A percentile compares a stretch with the other conserved stretches of the same genome.
Evolutionary conservation across 1,284 basidiomycete species (phyloP).

Genomic region (Heliocybe sulcata): DNA sequence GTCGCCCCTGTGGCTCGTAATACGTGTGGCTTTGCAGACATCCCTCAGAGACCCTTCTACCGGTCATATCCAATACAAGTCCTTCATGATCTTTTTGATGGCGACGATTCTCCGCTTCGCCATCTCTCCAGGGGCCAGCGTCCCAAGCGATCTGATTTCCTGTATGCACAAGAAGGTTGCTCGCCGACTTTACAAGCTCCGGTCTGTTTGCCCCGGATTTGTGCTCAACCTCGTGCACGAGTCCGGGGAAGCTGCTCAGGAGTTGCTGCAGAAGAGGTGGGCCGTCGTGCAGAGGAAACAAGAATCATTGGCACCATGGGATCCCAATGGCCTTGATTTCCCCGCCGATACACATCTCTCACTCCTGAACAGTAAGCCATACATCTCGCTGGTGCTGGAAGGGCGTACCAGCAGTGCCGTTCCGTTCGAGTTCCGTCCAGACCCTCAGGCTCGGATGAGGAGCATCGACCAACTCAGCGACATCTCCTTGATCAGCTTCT

Average conservation of each 20-base stretch:
- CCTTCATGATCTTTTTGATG: conserved; percentile 7
- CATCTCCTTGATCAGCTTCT: neutral
- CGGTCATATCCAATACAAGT: conserved; percentile 5
- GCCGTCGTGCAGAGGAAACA: neutral
- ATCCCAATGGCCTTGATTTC: conserved; percentile 1
- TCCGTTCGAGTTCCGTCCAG: neutral
- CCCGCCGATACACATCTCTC: neutral
- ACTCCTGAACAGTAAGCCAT: neutral
- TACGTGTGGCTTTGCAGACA: conserved; percentile 38
- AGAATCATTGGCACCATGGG: conserved; percentile 2
- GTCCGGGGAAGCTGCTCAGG: neutral
- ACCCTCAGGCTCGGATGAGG: neutral
- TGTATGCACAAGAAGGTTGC: conserved; percentile 7
- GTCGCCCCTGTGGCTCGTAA: conserved; percentile 37
- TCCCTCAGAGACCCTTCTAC: conserved; percentile 16
- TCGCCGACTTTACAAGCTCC: conserved; percentile 6
- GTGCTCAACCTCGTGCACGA: neutral
- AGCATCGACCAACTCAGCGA: neutral
- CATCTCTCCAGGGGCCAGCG: neutral
- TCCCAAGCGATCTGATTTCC: conserved; percentile 7
- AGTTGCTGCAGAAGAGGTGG: conserved; percentile 1
- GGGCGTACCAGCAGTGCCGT: neutral
- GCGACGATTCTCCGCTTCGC: neutral
- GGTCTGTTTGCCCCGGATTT: neutral
- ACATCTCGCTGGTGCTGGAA: neutral